A percentile compares a stretch with the other conserved stretches of the same genome.
phyloP scores from a whole-genome alignment of 192 early-diverging fungal genomes.

The Coemansia sp. region DNA sequence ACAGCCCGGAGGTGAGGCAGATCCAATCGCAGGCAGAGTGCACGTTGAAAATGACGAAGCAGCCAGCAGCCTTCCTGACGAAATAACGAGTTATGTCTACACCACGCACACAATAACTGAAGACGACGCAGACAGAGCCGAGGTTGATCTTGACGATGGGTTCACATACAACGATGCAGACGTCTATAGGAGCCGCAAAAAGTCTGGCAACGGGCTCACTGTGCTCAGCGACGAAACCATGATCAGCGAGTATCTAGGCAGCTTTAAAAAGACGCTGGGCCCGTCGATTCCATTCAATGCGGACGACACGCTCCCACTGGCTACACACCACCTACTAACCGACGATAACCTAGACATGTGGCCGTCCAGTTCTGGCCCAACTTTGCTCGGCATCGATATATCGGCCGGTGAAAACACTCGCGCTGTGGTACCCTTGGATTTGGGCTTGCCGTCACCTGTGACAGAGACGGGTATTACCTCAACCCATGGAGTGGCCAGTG shows the following conservation, averaged over 20 bases:
- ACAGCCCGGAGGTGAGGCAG: conserved; percentile 11
- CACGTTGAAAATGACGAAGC: neutral
- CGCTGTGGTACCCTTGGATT: conserved; percentile 13
- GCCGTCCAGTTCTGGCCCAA: conserved; percentile 33
- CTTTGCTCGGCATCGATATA: conserved; percentile 11
- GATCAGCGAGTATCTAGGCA: conserved; percentile 32
- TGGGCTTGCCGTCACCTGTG: conserved; percentile 10
- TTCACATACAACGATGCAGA: conserved; percentile 39
- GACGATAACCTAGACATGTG: conserved; percentile 40
- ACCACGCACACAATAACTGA: conserved; percentile 31
- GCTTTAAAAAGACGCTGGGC: conserved; percentile 14
- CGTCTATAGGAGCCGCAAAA: conserved; percentile 22
- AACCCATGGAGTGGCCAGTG: conserved; percentile 1
- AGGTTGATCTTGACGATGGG: conserved; percentile 25
- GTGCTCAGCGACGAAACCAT: conserved; percentile 38
- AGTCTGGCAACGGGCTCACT: conserved; percentile 29
- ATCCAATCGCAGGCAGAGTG: conserved; percentile 20
- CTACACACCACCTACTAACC: conserved; percentile 16
- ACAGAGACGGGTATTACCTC: neutral
- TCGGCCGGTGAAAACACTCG: conserved; percentile 8
- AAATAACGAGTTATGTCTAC: conserved; percentile 42
- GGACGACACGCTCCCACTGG: conserved; percentile 30
- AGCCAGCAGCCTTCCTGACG: conserved; percentile 17
- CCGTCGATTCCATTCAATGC: conserved; percentile 24
- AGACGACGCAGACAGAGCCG: conserved; percentile 18